Percentiles rank a stretch among this genome's conserved stretches.
phyloP scores from a whole-genome alignment of 495 filamentous ascomycete species.

The Tetracladium setigerum region DNA sequence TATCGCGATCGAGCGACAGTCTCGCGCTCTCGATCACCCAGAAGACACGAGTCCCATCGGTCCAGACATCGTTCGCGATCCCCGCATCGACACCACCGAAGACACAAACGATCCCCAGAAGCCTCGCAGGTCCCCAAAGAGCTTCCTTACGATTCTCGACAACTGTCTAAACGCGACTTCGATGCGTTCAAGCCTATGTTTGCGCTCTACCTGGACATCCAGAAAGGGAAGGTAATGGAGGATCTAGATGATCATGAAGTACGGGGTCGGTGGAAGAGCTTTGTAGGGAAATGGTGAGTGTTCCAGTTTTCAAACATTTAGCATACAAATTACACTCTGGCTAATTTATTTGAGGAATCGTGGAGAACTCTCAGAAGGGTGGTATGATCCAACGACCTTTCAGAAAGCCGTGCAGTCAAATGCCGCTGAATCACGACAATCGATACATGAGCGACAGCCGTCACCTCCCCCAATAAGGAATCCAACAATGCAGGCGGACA shows the following conservation, averaged over 20 bases:
- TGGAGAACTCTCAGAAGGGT: slow-evolving; percentile 84
- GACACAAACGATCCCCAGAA: slow-evolving; percentile 9
- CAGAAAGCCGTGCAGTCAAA: slow-evolving; percentile 35
- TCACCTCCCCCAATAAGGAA: not conserved
- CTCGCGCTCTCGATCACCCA: slow-evolving; percentile 18
- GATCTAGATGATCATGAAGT: slow-evolving; percentile 61
- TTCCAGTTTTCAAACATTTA: not conserved
- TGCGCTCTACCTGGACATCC: slow-evolving; percentile 80
- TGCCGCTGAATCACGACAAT: slow-evolving; percentile 2
- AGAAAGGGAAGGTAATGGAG: slow-evolving; percentile 64
- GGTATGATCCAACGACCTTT: slow-evolving; percentile 74
- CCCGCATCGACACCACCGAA: slow-evolving; percentile 16
- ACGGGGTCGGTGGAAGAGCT: slow-evolving; percentile 89
- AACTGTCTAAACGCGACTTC: slow-evolving; percentile 59
- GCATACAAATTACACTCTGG: not conserved
- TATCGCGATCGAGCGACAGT: not conserved
- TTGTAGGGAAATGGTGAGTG: slow-evolving; percentile 75
- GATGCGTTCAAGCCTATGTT: slow-evolving; percentile 62
- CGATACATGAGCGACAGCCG: not conserved
- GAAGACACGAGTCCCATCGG: slow-evolving; percentile 1
- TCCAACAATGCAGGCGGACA: slow-evolving; percentile 10
- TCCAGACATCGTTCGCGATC: slow-evolving; percentile 15
- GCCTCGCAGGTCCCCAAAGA: slow-evolving; percentile 2
- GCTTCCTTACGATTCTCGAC: slow-evolving; percentile 62
- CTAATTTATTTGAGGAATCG: slow-evolving; percentile 65